Base-by-base conservation (phyloP, 2,329 filamentous ascomycete species). In the Fusarium sp. region DNA sequence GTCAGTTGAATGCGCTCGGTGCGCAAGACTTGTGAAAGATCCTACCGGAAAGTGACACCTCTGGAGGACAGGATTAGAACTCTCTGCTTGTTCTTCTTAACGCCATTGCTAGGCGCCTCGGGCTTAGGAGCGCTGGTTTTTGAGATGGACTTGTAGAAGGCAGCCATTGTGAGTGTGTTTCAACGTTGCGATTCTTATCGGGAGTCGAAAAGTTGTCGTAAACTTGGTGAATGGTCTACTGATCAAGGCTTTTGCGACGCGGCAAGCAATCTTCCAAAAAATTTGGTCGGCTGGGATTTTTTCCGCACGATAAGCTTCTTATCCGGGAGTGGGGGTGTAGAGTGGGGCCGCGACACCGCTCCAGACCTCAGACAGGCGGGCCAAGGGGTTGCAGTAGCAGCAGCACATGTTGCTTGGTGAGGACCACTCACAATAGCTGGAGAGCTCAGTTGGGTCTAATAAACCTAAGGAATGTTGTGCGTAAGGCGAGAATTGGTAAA, bases 31-130 rank as follows among this genome's bases (percentile, higher is more conserved):
- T 46, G 15, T 29, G 26, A 9, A 6, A 36, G 24, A 40, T 31
- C 81, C 59, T 80, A 93, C 90, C 91, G 86, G 78, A 91, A 93
- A 31, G 94, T 97, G 49, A 98, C 92, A 64, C 95, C 95, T 80
- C 95, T 85, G 24, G 93, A 97, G 25, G 92, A 95, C 70, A 99
- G 83, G 72, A 98, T 93, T 65, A 99, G 82, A 48, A 98, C 91
- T 71, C 93, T 83, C 77, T 89, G 88, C 80, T 86, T 89, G 74
- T 88, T 90, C 78, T 84, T 90, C 74, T 79, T 83, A 42, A 80
- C 71, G 56, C 80, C 81, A 75, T 80, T 82, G 61, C 75, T 79
- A 47, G 76, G 78, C 29, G 75, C 79, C 42, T 86, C 82, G 46
- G 78, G 73, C 67, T 85, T 84, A 46, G 79, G 77, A 58, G 78